These are phyloP conservation scores for Sporobolus alterniflorus DNA, from an alignment of 202 grass and related monocot species.

Conservation along the genomic window DNA sequence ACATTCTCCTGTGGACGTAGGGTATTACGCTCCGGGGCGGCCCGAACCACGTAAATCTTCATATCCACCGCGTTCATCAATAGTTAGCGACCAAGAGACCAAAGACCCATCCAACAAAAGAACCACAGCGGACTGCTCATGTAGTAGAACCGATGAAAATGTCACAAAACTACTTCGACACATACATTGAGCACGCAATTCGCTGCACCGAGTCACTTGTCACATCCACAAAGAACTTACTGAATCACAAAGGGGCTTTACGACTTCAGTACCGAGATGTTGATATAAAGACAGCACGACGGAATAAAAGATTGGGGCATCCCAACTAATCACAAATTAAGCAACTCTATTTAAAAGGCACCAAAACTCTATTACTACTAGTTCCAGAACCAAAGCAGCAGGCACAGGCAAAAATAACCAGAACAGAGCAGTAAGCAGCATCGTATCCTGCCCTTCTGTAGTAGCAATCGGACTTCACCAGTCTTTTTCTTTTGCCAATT, in stretches of 20 bases:
- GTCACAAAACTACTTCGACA: too few species aligned
- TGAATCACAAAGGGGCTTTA: constrained; percentile 39
- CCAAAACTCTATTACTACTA: not conserved
- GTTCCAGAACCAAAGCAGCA: not conserved
- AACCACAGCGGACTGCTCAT: too few species aligned
- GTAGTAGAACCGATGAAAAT: too few species aligned
- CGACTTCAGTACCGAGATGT: constrained; percentile 17
- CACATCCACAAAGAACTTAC: constrained; percentile 30
- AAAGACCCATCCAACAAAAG: too few species aligned
- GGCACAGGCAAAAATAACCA: not conserved
- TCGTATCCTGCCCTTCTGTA: too few species aligned
- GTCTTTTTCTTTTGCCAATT: constrained; percentile 62
- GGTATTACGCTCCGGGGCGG: too few species aligned
- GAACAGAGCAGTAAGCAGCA: not conserved
- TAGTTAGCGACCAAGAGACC: too few species aligned
- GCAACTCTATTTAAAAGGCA: not conserved
- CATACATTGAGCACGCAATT: not conserved
- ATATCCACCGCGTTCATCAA: too few species aligned
- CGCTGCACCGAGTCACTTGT: constrained; percentile 40
- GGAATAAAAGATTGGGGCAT: constrained; percentile 18
- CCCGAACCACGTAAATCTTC: too few species aligned
- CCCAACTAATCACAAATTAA: constrained; percentile 41
- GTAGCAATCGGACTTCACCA: too few species aligned
- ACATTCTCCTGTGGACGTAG: too few species aligned
- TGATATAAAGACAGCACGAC: constrained; percentile 27